Evolutionary conservation across 1,284 basidiomycete species (phyloP).

Genomic region (Exsudoporus floridanus): DNA sequence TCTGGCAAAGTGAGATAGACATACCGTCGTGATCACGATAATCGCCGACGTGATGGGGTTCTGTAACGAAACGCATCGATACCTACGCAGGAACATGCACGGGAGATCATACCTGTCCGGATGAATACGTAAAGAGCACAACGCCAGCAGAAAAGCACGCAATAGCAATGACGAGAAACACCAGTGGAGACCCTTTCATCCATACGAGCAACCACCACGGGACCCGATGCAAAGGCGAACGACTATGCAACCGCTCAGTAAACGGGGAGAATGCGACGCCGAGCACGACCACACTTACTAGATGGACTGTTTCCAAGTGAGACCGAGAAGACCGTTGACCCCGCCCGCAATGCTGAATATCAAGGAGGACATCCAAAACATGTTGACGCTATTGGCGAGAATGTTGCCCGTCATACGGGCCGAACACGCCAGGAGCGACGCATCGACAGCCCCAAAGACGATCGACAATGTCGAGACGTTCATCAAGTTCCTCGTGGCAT

Average conservation of each 20-base stretch:
- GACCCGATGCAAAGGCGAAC: slow-evolving; percentile 53
- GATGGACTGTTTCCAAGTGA: slow-evolving; percentile 61
- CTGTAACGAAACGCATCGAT: slow-evolving; percentile 35
- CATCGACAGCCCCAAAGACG: slow-evolving; percentile 56
- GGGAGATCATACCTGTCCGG: slow-evolving; percentile 39
- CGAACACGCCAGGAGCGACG: slow-evolving; percentile 52
- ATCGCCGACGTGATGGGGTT: slow-evolving; percentile 57
- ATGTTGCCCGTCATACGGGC: slow-evolving; percentile 23
- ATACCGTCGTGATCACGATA: slow-evolving; percentile 67
- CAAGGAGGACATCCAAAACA: slow-evolving; percentile 60
- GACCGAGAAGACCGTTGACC: slow-evolving; percentile 55
- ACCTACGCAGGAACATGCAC: neutral
- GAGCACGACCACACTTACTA: slow-evolving; percentile 41
- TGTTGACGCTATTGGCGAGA: slow-evolving; percentile 46
- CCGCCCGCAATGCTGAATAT: slow-evolving; percentile 60
- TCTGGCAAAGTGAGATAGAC: neutral
- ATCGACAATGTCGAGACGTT: slow-evolving; percentile 60
- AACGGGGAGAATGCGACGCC: neutral
- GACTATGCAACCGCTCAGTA: slow-evolving; percentile 33
- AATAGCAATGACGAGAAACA: slow-evolving; percentile 57
- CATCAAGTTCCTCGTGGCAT: slow-evolving; percentile 49
- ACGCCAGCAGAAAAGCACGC: slow-evolving; percentile 56
- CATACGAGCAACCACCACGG: slow-evolving; percentile 51
- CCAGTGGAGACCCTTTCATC: slow-evolving; percentile 58
- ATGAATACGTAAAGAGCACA: slow-evolving; percentile 52